Evolutionary conservation across 768 basidiomycete genomes (phyloP).

Genomic region (Kwoniella heveanensis): DNA sequence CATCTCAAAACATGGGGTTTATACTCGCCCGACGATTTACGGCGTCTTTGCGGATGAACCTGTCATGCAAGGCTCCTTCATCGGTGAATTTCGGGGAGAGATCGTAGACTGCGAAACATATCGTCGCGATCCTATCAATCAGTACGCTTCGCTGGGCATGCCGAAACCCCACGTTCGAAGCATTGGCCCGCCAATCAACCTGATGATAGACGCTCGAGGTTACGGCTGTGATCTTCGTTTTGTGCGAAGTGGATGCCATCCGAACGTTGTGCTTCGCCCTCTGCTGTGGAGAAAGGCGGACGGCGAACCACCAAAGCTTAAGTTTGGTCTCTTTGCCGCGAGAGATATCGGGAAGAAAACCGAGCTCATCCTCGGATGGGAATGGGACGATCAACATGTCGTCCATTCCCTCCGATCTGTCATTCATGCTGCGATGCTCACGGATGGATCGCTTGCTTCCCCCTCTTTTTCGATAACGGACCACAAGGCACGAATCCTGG

Average conservation of each 20-base stretch:
- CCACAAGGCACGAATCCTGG: conserved; percentile 18
- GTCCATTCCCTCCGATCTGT: conserved; percentile 65
- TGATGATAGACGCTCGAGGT: conserved; percentile 77
- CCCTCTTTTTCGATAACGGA: conserved; percentile 19
- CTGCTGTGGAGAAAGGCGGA: conserved; percentile 57
- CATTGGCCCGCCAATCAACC: conserved; percentile 71
- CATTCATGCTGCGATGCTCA: conserved; percentile 59
- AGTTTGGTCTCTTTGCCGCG: conserved; percentile 79
- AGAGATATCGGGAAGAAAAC: conserved; percentile 74
- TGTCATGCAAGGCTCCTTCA: conserved; percentile 63
- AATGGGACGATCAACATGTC: conserved; percentile 92
- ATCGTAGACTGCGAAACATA: conserved; percentile 71
- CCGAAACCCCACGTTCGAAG: conserved; percentile 82
- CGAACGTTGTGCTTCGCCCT: conserved; percentile 67
- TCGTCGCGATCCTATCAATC: conserved; percentile 76
- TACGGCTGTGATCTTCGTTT: conserved; percentile 68
- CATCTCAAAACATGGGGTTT: conserved; percentile 34
- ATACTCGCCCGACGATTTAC: conserved; percentile 58
- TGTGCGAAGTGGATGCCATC: conserved; percentile 67
- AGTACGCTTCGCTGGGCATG: conserved; percentile 72
- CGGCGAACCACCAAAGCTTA: conserved; percentile 57
- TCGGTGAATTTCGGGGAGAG: conserved; percentile 68
- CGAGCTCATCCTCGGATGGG: conserved; percentile 89
- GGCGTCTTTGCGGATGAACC: conserved; percentile 67
- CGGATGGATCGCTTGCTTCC: conserved; percentile 62